Base-by-base conservation (phyloP, 495 filamentous ascomycete species). In the Penicillium antarcticum region DNA sequence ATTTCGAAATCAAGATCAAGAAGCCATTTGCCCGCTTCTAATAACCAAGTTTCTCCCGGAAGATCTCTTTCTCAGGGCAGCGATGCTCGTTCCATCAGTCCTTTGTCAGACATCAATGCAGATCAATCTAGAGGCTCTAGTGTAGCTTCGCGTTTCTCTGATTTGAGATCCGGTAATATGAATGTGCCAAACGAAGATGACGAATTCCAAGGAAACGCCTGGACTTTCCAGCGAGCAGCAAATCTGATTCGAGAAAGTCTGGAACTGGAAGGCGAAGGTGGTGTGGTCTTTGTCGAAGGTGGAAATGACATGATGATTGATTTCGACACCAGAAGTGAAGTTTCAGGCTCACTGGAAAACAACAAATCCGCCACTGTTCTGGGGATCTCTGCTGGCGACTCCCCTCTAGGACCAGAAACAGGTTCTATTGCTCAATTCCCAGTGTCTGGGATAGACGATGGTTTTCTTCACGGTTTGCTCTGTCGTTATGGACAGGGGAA, bases 401-500 rank as follows among this genome's bases (percentile, higher is more conserved):
- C 57, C 14, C 52, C 58, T 0, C 66, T 70, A 40, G 68, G 62
- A 0, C 66, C 65, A 1, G 45, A 57, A 23, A 48, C 57, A 0
- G 64, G 55, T 0, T 61, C 57, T 3, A 45, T 45, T 4, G 47
- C 54, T 0, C 56, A 57, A 4, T 63, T 51, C 35, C 61, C 71
- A 0, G 66, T 66, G 2, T 37, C 58, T 5, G 65, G 63, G 26
- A 56, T 71, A 19, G 67, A 71, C 14, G 63, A 61, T 16, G 52
- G 49, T 1, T 73, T 81, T 17, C 58, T 87, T 3, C 69, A 71
- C 7, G 66, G 70, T 36, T 64, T 87, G 7, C 61, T 87, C 1
- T 70, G 74, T 10, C 71, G 75, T 23, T 82, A 87, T 60, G 74
- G 77, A 8, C 72, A 80, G 38, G 85, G 85, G 0, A 78, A 79